phyloP scores from a whole-genome alignment of 2,329 filamentous ascomycete species.

The Cladosporium sp. region DNA sequence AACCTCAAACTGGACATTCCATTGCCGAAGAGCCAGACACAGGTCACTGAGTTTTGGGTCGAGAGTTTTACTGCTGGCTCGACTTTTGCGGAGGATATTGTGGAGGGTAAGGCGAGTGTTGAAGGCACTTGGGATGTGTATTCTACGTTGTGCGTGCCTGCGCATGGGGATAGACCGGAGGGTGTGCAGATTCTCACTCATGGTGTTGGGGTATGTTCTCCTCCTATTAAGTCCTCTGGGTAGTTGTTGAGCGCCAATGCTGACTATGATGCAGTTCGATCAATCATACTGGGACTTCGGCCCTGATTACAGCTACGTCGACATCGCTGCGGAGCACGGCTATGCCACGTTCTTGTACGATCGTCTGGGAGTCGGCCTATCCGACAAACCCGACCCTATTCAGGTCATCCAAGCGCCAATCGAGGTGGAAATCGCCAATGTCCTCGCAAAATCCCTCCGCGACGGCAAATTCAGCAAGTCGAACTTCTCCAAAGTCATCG shows the following conservation, averaged over 20 bases:
- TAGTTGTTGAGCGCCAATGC: background rate
- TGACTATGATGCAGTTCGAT: background rate
- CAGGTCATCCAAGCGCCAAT: slow-evolving; percentile 35
- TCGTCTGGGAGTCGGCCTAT: slow-evolving; percentile 37
- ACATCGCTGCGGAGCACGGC: slow-evolving; percentile 34
- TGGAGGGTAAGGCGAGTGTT: slow-evolving; percentile 14
- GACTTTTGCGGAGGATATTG: slow-evolving; percentile 14
- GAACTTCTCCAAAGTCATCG: slow-evolving; percentile 34
- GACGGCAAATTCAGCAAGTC: slow-evolving; percentile 25
- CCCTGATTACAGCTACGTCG: slow-evolving; percentile 37
- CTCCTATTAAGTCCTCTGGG: slow-evolving; percentile 18
- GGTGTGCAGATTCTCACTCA: slow-evolving; percentile 39
- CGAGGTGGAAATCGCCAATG: slow-evolving; percentile 35
- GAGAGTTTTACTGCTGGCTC: slow-evolving; percentile 15
- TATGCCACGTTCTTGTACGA: slow-evolving; percentile 41
- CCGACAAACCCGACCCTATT: slow-evolving; percentile 36
- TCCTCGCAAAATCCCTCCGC: slow-evolving; percentile 30
- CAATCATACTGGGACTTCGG: slow-evolving; percentile 36
- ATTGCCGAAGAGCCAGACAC: slow-evolving; percentile 25
- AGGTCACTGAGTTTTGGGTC: slow-evolving; percentile 26
- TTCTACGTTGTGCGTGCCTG: slow-evolving; percentile 24
- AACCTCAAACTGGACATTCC: slow-evolving; percentile 26
- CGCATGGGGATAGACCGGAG: slow-evolving; percentile 14
- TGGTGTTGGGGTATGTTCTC: slow-evolving; percentile 29
- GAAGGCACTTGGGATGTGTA: slow-evolving; percentile 18